A percentile compares a stretch with the other conserved stretches of the same genome.
Evolutionary conservation across 2,329 filamentous ascomycete species (phyloP).

Genomic region (Zalaria sp.): DNA sequence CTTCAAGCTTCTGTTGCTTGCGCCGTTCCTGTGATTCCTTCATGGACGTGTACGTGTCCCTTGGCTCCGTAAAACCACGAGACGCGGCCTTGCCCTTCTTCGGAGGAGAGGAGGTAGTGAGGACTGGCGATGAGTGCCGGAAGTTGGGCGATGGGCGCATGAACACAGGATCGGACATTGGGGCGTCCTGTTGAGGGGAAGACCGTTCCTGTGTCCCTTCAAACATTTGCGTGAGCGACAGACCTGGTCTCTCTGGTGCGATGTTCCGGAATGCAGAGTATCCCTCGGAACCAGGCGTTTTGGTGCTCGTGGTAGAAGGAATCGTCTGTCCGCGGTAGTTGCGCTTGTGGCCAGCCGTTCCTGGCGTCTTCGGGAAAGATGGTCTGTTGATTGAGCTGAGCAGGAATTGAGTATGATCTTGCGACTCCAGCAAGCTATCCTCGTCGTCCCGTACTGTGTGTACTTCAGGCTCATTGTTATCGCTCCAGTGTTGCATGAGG

Average conservation of each 20-base stretch:
- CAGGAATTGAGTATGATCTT: constrained; percentile 5
- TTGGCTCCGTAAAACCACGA: constrained; percentile 24
- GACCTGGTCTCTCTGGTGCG: constrained; percentile 7
- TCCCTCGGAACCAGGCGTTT: constrained; percentile 24
- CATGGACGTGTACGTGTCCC: constrained; percentile 29
- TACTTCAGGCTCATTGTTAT: constrained; percentile 9
- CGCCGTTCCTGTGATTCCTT: constrained; percentile 29
- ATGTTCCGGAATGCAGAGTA: constrained; percentile 18
- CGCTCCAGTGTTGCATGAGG: constrained; percentile 12
- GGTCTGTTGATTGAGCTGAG: constrained; percentile 12
- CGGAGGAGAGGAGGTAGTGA: constrained; percentile 21
- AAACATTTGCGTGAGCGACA: constrained; percentile 33
- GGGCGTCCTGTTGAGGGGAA: constrained; percentile 23
- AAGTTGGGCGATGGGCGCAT: constrained; percentile 32
- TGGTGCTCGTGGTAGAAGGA: constrained; percentile 26
- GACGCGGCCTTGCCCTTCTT: constrained; percentile 10
- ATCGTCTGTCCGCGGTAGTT: constrained; percentile 23
- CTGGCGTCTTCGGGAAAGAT: constrained; percentile 25
- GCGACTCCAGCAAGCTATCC: constrained; percentile 9
- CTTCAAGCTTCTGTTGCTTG: constrained; percentile 4
- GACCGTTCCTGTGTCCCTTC: constrained; percentile 30
- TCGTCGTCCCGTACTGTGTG: constrained; percentile 11
- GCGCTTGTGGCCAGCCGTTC: constrained; percentile 24
- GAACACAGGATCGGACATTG: constrained; percentile 28
- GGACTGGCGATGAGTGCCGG: constrained; percentile 19